Percentiles rank a stretch among this genome's conserved stretches.
These are phyloP conservation scores for Penicillium odoratum DNA, from an alignment of 495 filamentous ascomycete genomes.

Conservation along the genomic window DNA sequence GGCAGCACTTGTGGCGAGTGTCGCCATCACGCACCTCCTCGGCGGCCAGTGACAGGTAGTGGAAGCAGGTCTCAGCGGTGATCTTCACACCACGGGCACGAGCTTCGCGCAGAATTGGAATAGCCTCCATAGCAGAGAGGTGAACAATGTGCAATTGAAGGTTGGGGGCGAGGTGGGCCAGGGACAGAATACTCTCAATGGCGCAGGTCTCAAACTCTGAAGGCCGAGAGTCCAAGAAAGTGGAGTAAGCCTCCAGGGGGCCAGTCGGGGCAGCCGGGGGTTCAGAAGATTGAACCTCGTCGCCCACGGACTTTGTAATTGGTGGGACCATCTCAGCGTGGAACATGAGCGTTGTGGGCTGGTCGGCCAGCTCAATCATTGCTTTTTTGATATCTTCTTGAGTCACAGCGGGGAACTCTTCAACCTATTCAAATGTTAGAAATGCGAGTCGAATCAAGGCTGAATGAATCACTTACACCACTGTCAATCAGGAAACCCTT, in stretches of 20 bases:
- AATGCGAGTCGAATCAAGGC: constrained; percentile 7
- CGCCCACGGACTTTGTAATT: constrained; percentile 76
- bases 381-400: constrained; percentile 74
- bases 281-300: constrained; percentile 68
- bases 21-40: constrained; percentile 87
- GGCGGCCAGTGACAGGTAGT: constrained; percentile 89
- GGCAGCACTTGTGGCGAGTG: constrained; percentile 96
- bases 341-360: constrained; percentile 92
- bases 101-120: constrained; percentile 80
- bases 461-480: constrained; percentile 62
- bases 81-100: constrained; percentile 79
- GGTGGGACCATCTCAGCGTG: constrained; percentile 98
- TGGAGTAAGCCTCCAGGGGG: constrained; percentile 76
- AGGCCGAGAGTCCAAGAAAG: constrained; percentile 90
- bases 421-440: constrained; percentile 58
- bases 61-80: constrained; percentile 97
- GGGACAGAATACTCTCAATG: constrained; percentile 78
- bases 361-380: constrained; percentile 74
- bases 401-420: constrained; percentile 91
- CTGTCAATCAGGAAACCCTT: constrained; percentile 98
- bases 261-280: constrained; percentile 75
- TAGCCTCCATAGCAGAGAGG: constrained; percentile 88
- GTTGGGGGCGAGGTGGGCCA: constrained; percentile 76
- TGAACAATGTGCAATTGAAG: constrained; percentile 94
- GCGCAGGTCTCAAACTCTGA: constrained; percentile 90